These are phyloP conservation scores for Salix arbutifolia DNA, from an alignment of 345 rosid species.

Conservation along the genomic window DNA sequence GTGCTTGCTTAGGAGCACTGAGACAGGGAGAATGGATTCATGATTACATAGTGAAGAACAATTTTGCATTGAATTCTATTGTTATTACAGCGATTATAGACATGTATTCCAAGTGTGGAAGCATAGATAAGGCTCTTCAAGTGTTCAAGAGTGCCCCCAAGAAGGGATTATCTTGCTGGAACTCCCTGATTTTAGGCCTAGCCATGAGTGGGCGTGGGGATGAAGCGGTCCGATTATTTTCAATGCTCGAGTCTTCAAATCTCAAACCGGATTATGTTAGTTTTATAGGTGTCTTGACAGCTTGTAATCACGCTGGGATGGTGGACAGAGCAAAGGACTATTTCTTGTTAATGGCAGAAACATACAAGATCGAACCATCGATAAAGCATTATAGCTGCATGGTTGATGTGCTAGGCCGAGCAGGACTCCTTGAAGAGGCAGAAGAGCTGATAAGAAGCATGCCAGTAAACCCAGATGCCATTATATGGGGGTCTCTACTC, in stretches of 20 bases:
- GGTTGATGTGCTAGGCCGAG: slow-evolving; percentile 63
- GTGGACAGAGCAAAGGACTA: slow-evolving; percentile 43
- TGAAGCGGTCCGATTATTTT: slow-evolving; percentile 53
- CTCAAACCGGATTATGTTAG: slow-evolving; percentile 56
- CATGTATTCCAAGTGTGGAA: slow-evolving; percentile 76
- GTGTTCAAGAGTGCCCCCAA: slow-evolving; percentile 35
- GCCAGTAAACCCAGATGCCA: slow-evolving; percentile 49
- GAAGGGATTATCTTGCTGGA: slow-evolving; percentile 68
- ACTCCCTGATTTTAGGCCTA: slow-evolving; percentile 73
- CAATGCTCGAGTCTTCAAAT: slow-evolving; percentile 41
- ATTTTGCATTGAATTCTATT: slow-evolving; percentile 46
- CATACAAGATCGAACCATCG: slow-evolving; percentile 50
- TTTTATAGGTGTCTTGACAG: slow-evolving; percentile 65
- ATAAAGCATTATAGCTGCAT: slow-evolving; percentile 66
- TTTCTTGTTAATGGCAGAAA: slow-evolving; percentile 53
- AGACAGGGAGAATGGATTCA: slow-evolving; percentile 76
- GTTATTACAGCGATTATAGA: slow-evolving; percentile 62
- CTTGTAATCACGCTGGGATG: slow-evolving; percentile 62
- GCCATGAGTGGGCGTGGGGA: slow-evolving; percentile 54
- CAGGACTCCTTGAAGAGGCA: slow-evolving; percentile 60
- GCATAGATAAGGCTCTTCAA: slow-evolving; percentile 41
- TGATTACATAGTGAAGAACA: slow-evolving; percentile 41
- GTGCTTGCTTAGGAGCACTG: slow-evolving; percentile 57
- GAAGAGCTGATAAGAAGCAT: slow-evolving; percentile 50
- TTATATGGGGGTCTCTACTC: slow-evolving; percentile 66